phyloP scores from a whole-genome alignment of 2,329 filamentous ascomycete genomes.

The Trichophyton simii region DNA sequence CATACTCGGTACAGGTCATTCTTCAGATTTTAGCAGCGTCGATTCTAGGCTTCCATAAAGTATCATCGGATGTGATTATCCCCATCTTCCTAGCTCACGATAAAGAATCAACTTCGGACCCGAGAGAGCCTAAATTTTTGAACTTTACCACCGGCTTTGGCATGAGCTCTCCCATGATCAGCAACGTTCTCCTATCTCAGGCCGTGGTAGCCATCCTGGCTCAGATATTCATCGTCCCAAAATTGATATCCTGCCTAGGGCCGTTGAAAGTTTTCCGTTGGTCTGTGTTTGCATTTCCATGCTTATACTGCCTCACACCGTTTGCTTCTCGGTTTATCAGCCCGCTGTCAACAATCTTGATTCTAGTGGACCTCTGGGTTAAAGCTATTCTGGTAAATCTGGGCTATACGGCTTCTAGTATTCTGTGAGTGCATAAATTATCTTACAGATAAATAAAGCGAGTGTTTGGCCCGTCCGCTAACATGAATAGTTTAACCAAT shows the following conservation, averaged over 20 bases:
- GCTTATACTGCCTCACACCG: neutral
- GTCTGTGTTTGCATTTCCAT: slow-evolving; percentile 2
- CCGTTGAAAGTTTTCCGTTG: slow-evolving; percentile 4
- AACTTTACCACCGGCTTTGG: too few relatives aligned
- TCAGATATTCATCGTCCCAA: slow-evolving; percentile 4
- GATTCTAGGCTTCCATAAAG: slow-evolving; percentile 8
- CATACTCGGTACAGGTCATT: too few relatives aligned
- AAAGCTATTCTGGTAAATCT: neutral
- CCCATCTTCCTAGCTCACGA: slow-evolving; percentile 6
- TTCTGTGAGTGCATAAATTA: neutral
- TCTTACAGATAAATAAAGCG: too few relatives aligned
- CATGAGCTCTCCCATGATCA: slow-evolving; percentile 3
- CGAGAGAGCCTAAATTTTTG: too few relatives aligned
- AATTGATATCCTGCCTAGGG: slow-evolving; percentile 2
- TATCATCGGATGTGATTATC: slow-evolving; percentile 6
- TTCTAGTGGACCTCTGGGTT: neutral
- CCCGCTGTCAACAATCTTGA: neutral
- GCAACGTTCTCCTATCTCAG: slow-evolving; percentile 8
- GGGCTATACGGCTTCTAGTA: neutral
- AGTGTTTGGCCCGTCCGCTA: too few relatives aligned
- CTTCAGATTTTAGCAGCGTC: slow-evolving; percentile 8
- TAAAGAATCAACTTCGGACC: too few relatives aligned
- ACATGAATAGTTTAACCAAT: slow-evolving; percentile 48
- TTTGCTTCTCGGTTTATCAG: neutral
- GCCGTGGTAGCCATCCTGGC: slow-evolving; percentile 6